Percentiles rank a stretch among this genome's conserved stretches.
Evolutionary conservation across 1,284 basidiomycete genomes (phyloP).

Genomic region (Naganishia cerealis): DNA sequence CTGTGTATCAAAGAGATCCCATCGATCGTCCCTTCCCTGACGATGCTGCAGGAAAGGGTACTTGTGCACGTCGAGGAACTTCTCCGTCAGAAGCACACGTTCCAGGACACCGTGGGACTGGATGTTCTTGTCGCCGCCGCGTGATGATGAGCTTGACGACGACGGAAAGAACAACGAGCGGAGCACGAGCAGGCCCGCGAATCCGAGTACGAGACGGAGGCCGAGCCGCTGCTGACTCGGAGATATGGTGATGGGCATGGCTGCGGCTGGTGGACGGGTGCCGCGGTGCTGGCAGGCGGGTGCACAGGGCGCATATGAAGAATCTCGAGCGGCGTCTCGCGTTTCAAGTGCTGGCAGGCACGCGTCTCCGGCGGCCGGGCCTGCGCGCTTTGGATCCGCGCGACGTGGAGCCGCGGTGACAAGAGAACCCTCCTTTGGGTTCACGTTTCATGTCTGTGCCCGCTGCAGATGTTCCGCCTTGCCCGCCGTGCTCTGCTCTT

Average conservation of each 20-base stretch:
- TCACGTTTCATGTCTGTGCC: neutral
- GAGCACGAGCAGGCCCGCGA: slow-evolving; percentile 45
- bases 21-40: slow-evolving; percentile 75
- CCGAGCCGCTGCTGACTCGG: slow-evolving; percentile 43
- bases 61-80: slow-evolving; percentile 77
- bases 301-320: too few species aligned
- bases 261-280: neutral
- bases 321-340: neutral
- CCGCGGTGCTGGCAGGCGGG: too few species aligned
- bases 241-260: slow-evolving; percentile 34
- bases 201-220: slow-evolving; percentile 46
- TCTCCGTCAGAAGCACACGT: slow-evolving; percentile 77
- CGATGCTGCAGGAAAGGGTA: slow-evolving; percentile 82
- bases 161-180: slow-evolving; percentile 48
- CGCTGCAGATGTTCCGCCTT: neutral
- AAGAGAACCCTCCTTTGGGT: neutral
- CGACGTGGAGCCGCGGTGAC: too few species aligned
- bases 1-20: slow-evolving; percentile 73
- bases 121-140: slow-evolving; percentile 58
- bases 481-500: slow-evolving; percentile 2
- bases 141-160: slow-evolving; percentile 10
- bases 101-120: slow-evolving; percentile 79
- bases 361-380: slow-evolving; percentile 15
- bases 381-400: too few species aligned
- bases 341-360: neutral